Conservation (phyloP, 176 grass and related monocot species). For the Stipa capillata region DNA sequence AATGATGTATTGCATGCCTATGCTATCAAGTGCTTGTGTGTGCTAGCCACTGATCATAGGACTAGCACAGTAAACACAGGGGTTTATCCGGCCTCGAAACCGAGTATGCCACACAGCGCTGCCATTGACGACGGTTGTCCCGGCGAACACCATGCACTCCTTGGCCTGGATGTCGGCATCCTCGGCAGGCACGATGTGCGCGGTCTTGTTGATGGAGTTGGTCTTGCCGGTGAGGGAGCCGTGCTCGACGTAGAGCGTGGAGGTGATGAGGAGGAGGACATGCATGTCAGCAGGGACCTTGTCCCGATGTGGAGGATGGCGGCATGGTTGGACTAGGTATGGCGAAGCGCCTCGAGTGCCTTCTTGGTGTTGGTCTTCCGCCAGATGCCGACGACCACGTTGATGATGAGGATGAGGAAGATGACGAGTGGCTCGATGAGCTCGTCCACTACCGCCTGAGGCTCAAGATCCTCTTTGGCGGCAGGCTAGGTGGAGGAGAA, state of each 20-base stretch:
- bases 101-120: too few relatives aligned
- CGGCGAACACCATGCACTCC: constrained; percentile 85
- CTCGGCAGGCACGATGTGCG: constrained; percentile 25
- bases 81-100: too few relatives aligned
- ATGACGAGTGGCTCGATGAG: constrained; percentile 91
- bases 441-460: too few relatives aligned
- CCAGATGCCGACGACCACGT: constrained; percentile 83
- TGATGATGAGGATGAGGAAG: constrained; percentile 86
- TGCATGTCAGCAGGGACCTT: constrained; percentile 93
- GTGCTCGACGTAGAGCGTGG: constrained; percentile 80
- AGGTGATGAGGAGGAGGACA: constrained; percentile 52
- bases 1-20: too few relatives aligned
- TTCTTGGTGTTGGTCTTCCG: constrained; percentile 94
- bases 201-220: constrained; percentile 75
- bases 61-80: too few relatives aligned
- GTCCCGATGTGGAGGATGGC: constrained; percentile 49
- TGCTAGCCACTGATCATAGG: too few relatives aligned
- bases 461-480: too few relatives aligned
- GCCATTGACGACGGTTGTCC: constrained; percentile 89
- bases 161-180: constrained; percentile 93
- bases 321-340: constrained; percentile 86
- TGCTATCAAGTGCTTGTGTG: too few relatives aligned
- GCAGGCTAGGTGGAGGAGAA: too few relatives aligned
- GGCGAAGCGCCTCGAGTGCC: constrained; percentile 66
- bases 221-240: constrained; percentile 89